Evolutionary conservation across 2,329 filamentous ascomycete species (phyloP), one percentile per base, ranked within the genome.

Genomic region (Penicillium sp.): DNA sequence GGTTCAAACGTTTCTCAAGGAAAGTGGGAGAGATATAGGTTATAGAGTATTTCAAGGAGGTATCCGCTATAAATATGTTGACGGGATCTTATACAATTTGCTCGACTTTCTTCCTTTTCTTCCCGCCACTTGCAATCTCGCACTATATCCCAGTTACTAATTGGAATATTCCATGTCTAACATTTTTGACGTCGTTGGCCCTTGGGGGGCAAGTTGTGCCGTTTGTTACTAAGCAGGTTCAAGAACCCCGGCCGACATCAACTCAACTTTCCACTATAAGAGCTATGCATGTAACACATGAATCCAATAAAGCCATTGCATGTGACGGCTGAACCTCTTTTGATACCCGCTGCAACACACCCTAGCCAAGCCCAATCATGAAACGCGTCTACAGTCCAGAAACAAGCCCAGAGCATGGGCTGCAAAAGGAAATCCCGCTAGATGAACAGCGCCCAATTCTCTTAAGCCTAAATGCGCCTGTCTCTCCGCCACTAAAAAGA

Each of bases 401-500:
- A 19, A 53, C 26, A n/a, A 45, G 36, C 36, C 19, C 37, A 28
- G 43, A 56, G 16, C 11, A 25, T 25, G 22, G 42, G 22, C 5
- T 11, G 28, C 22, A 30, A 19, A 22, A 25, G 33, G 45, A n/a
- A 6, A 16, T 40, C 10, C 25, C 14, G 7, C 19, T 35, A 9
- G 17, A 43, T 37, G 19, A 28, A 3, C 12, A 28, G 25, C 14
- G 11, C 9, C 48, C 51, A 25, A 25, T 46, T 14, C 37, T 61
- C 11, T 53, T 56, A 19, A 70, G 56, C 19, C 47, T 73, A 1
- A 41, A 59, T 50, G 56, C 57, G 5, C 59, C 69, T 4, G 61
- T 73, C 7, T 72, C 69, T 28, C 70, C 69, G 9, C 70, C 70
- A 22, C 60, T 46, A 31, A 63, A 44, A 26, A 59, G 49, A 28